Evolutionary conservation across 768 basidiomycete species (phyloP).

Genomic region (Collybia sp.): DNA sequence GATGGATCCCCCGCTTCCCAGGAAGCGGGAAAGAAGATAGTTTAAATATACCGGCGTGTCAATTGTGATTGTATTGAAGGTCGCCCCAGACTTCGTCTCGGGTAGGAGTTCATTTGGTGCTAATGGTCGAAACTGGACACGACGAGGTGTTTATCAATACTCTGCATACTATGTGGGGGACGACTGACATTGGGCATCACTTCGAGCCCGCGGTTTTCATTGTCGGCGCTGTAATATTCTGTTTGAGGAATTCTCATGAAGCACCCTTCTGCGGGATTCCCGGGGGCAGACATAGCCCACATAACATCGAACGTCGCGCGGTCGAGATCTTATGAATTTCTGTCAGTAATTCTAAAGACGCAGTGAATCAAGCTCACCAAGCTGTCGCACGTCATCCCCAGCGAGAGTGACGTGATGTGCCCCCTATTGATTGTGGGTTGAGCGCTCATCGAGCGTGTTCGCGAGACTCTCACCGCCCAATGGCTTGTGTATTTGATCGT

Average conservation of each 20-base stretch:
- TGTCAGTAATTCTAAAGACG: neutral
- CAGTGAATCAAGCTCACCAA: slow-evolving; percentile 31
- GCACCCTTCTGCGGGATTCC: slow-evolving; percentile 46
- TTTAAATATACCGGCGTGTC: slow-evolving; percentile 59
- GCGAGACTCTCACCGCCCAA: slow-evolving; percentile 61
- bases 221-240: slow-evolving; percentile 46
- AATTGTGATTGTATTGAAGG: slow-evolving; percentile 60
- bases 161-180: neutral
- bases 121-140: slow-evolving; percentile 24
- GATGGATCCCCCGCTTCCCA: slow-evolving; percentile 47
- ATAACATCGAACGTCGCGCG: slow-evolving; percentile 64
- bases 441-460: neutral
- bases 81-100: slow-evolving; percentile 34
- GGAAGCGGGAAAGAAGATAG: slow-evolving; percentile 59
- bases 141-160: slow-evolving; percentile 12
- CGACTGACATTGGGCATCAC: slow-evolving; percentile 46
- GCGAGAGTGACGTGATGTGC: slow-evolving; percentile 72
- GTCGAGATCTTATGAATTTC: slow-evolving; percentile 47
- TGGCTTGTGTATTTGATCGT: slow-evolving; percentile 66
- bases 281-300: slow-evolving; percentile 64
- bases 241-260: slow-evolving; percentile 62
- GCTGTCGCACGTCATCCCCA: slow-evolving; percentile 40
- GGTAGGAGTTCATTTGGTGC: slow-evolving; percentile 34
- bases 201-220: slow-evolving; percentile 34
- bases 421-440: slow-evolving; percentile 39